phyloP scores from a whole-genome alignment of 441 rosid genomes.

The Raphanus hybrid region DNA sequence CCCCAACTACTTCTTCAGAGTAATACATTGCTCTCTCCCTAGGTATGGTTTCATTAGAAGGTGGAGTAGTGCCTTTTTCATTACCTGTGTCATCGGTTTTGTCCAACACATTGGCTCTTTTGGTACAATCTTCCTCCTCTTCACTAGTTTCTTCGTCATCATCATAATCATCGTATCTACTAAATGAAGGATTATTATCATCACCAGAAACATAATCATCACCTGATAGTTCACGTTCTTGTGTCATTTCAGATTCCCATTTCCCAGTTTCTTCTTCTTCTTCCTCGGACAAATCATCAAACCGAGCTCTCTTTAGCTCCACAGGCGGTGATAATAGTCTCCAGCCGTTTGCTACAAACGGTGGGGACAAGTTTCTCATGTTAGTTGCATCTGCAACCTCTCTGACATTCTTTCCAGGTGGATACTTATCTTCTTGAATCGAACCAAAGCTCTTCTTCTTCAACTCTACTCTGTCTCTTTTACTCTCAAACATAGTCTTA shows the following conservation, averaged over 20 bases:
- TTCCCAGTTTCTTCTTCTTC: slow-evolving; percentile 42
- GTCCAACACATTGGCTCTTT: slow-evolving; percentile 37
- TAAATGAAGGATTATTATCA: slow-evolving; percentile 40
- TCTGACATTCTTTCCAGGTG: slow-evolving; percentile 10
- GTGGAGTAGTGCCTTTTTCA: slow-evolving; percentile 33
- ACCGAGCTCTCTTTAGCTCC: no score
- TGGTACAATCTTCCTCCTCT: slow-evolving; percentile 21
- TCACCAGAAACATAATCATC: slow-evolving; percentile 36
- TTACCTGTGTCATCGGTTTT: slow-evolving; percentile 19
- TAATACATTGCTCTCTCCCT: slow-evolving; percentile 59
- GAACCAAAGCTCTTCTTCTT: slow-evolving; percentile 37
- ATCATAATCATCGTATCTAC: slow-evolving; percentile 38
- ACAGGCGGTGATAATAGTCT: no score
- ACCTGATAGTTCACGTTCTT: slow-evolving; percentile 41
- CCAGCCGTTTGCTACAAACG: no score
- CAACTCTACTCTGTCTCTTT: slow-evolving; percentile 50
- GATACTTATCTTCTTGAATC: slow-evolving; percentile 37
- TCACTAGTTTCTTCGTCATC: slow-evolving; percentile 43
- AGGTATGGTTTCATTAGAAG: slow-evolving; percentile 50
- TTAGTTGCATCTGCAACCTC: no score
- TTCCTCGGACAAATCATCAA: no score
- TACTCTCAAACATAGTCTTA: slow-evolving; percentile 44
- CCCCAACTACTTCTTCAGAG: slow-evolving; percentile 52
- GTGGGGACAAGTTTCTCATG: no score
- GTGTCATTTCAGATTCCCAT: slow-evolving; percentile 44